Conservation (phyloP, 1,284 basidiomycete genomes). For the Marasmius fiardii region DNA sequence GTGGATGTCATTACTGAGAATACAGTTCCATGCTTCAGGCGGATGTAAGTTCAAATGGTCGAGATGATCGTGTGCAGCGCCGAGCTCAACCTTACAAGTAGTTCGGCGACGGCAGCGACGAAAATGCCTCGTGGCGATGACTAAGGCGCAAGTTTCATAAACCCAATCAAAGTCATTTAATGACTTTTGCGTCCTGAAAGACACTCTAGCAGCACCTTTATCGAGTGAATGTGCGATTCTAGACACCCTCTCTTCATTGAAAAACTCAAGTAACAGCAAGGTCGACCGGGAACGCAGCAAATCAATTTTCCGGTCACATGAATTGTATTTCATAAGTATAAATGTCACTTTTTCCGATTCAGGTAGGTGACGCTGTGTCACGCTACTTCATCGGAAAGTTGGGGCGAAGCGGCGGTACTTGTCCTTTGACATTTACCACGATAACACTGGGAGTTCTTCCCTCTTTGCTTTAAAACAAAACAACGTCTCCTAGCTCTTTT, state of each 20-base stretch:
- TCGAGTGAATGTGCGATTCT: too few relatives aligned
- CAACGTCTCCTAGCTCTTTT: not conserved
- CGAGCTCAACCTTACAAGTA: not conserved
- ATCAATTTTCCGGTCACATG: too few relatives aligned
- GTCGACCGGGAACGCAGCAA: too few relatives aligned
- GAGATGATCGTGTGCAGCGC: not conserved
- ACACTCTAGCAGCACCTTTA: too few relatives aligned
- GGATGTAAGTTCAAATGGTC: not conserved
- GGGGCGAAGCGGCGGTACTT: not conserved
- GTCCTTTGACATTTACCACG: conserved; percentile 2
- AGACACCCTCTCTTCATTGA: too few relatives aligned
- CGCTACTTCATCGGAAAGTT: conserved; percentile 3
- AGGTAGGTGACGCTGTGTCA: not conserved
- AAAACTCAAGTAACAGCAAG: too few relatives aligned
- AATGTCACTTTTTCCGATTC: not conserved
- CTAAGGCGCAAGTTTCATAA: not conserved
- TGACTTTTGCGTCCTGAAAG: too few relatives aligned
- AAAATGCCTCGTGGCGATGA: not conserved
- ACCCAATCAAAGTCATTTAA: too few relatives aligned
- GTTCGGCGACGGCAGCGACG: not conserved
- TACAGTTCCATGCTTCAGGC: not conserved
- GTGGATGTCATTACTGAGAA: conserved; percentile 5
- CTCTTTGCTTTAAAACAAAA: not conserved
- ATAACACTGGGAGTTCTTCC: not conserved
- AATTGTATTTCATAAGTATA: too few relatives aligned